phyloP scores from a whole-genome alignment of 2,329 filamentous ascomycete genomes.

The Ophiocordyceps camponoti-leonardi region DNA sequence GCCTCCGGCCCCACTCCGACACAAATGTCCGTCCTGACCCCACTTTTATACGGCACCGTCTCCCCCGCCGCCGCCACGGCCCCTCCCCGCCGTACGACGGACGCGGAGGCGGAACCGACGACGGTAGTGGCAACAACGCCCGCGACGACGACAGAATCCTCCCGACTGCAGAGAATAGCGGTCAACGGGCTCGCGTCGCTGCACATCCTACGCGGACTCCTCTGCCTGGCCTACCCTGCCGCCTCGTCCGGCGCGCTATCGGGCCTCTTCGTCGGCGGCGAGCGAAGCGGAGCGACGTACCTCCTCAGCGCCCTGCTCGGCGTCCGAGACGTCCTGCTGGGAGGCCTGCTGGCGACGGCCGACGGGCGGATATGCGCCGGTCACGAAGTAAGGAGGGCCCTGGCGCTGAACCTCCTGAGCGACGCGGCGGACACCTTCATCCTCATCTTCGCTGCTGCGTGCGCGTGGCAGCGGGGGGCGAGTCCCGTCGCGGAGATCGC shows the following conservation, averaged over 20 bases:
- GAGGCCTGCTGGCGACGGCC: constrained; percentile 11
- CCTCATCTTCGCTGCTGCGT: constrained; percentile 16
- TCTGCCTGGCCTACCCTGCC: constrained; percentile 11
- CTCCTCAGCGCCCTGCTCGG: constrained; percentile 15
- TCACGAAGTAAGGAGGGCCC: constrained; percentile 12
- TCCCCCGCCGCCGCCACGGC: not conserved
- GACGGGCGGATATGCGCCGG: constrained; percentile 5
- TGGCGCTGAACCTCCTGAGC: constrained; percentile 13
- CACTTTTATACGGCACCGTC: not conserved
- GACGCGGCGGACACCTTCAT: constrained; percentile 17
- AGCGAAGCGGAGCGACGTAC: constrained; percentile 8
- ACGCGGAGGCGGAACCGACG: not conserved
- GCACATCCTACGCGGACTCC: constrained; percentile 12
- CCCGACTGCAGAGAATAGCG: constrained; percentile 8
- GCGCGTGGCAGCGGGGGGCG: constrained; percentile 10
- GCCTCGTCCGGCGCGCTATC: constrained; percentile 1
- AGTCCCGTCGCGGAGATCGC: constrained; percentile 12
- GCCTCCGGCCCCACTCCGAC: not conserved
- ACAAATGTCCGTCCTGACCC: not conserved
- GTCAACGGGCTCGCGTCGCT: constrained; percentile 9
- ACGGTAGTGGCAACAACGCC: not conserved
- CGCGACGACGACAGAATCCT: not conserved
- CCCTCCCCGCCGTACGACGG: not conserved
- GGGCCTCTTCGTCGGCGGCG: constrained; percentile 13
- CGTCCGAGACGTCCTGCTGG: constrained; percentile 13